Evolutionary conservation across 208 protist genomes (phyloP).

Genomic region (Wallacemonas sp.): DNA sequence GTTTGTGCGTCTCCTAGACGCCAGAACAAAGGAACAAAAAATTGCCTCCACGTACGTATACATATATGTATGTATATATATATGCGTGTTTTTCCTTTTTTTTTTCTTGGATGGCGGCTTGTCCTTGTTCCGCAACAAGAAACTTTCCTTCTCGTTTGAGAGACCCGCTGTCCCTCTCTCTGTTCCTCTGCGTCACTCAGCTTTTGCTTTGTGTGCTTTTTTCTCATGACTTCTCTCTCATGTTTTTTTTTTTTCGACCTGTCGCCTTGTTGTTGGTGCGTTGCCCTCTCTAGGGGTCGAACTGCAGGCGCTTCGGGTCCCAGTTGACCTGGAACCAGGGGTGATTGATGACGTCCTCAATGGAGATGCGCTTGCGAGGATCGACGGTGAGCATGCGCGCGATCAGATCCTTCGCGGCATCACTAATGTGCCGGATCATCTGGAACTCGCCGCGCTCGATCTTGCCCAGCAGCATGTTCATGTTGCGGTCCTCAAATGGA

Average conservation of each 20-base stretch:
- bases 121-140: too few species aligned
- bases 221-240: conserved; percentile 1
- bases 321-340: conserved; percentile 88
- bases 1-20: too few species aligned
- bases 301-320: conserved; percentile 51
- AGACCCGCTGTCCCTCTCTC: too few species aligned
- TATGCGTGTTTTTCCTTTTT: too few species aligned
- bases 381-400: conserved; percentile 83
- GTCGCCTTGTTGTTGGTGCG: too few species aligned
- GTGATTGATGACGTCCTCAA: conserved; percentile 90
- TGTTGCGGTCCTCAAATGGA: conserved; percentile 92
- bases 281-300: too few species aligned
- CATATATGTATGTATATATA: too few species aligned
- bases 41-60: too few species aligned
- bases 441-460: conserved; percentile 92
- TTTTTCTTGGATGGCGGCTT: too few species aligned
- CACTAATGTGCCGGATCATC: conserved; percentile 83
- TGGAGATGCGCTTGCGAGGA: conserved; percentile 79
- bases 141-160: too few species aligned
- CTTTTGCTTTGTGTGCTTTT: conserved; percentile 15
- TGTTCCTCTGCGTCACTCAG: too few species aligned
- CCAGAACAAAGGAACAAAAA: neutral
- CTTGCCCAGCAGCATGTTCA: conserved; percentile 91
- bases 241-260: conserved; percentile 13
- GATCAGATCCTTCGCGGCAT: conserved; percentile 69